A percentile compares a stretch with the other conserved stretches of the same genome.
Evolutionary conservation across 768 basidiomycete genomes (phyloP).

Genomic region (Chalciporus chontae): DNA sequence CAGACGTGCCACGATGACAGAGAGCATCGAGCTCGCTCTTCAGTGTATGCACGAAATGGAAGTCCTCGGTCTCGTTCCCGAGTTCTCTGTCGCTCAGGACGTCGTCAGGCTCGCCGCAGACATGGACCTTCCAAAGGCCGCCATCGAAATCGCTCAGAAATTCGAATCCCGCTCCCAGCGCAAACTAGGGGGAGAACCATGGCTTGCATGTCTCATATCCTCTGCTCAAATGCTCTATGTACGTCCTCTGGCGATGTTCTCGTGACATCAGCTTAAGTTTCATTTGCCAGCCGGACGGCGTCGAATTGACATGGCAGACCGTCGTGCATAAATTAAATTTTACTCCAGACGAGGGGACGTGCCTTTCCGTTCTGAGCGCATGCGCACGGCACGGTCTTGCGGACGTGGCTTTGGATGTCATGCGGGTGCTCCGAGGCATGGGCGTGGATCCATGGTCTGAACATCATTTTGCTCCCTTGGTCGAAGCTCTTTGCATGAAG

Average conservation of each 20-base stretch:
- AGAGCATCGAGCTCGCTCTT: conserved; percentile 65
- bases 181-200: conserved; percentile 49
- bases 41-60: conserved; percentile 61
- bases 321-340: conserved; percentile 49
- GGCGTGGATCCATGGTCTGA: conserved; percentile 53
- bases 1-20: conserved; percentile 38
- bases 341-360: conserved; percentile 72
- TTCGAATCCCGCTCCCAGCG: conserved; percentile 57
- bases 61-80: conserved; percentile 45
- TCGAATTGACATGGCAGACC: conserved; percentile 57
- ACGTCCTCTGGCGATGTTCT: conserved; percentile 30
- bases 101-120: conserved; percentile 54
- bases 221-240: conserved; percentile 70
- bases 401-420: conserved; percentile 62
- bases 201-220: conserved; percentile 64
- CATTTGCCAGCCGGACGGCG: conserved; percentile 58
- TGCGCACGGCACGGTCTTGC: conserved; percentile 72
- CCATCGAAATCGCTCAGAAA: conserved; percentile 62
- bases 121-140: conserved; percentile 57
- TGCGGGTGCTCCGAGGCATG: conserved; percentile 50
- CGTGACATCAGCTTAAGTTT: neutral
- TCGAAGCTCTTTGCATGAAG: conserved; percentile 67
- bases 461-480: conserved; percentile 71
- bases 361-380: conserved; percentile 64
- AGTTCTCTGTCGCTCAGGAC: conserved; percentile 44